Conservation (phyloP, 345 rosid species). For the Euphorbia lathyris region DNA sequence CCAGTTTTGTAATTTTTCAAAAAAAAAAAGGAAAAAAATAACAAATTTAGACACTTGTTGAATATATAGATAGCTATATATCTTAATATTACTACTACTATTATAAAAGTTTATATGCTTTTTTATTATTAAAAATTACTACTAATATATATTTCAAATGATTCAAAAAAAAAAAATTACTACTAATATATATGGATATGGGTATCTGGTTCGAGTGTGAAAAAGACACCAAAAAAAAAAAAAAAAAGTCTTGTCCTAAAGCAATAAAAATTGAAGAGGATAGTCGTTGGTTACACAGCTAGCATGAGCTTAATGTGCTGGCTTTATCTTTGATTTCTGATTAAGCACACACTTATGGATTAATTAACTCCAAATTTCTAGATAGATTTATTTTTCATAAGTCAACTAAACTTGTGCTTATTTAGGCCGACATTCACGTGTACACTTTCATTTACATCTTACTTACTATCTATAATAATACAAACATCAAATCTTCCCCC, state of each 20-base stretch:
- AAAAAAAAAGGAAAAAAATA: too few species aligned
- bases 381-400: constrained; percentile 6
- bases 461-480: too few species aligned
- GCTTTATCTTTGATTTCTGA: neutral
- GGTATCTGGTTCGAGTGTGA: neutral
- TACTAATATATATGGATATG: too few species aligned
- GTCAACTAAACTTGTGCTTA: constrained; percentile 41
- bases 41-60: too few species aligned
- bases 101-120: too few species aligned
- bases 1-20: too few species aligned
- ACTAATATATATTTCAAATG: too few species aligned
- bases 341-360: neutral
- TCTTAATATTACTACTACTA: too few species aligned
- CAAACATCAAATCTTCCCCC: too few species aligned
- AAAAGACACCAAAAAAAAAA: neutral
- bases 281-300: neutral
- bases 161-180: too few species aligned
- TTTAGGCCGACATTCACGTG: constrained; percentile 51
- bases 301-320: constrained; percentile 4
- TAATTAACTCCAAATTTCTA: neutral
- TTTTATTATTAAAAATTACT: too few species aligned
- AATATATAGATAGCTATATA: too few species aligned
- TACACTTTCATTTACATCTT: constrained; percentile 17
- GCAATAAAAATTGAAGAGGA: neutral
- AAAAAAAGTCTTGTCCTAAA: neutral